Conservation (phyloP, 768 basidiomycete species). For the Leccinellum rugosiceps region DNA sequence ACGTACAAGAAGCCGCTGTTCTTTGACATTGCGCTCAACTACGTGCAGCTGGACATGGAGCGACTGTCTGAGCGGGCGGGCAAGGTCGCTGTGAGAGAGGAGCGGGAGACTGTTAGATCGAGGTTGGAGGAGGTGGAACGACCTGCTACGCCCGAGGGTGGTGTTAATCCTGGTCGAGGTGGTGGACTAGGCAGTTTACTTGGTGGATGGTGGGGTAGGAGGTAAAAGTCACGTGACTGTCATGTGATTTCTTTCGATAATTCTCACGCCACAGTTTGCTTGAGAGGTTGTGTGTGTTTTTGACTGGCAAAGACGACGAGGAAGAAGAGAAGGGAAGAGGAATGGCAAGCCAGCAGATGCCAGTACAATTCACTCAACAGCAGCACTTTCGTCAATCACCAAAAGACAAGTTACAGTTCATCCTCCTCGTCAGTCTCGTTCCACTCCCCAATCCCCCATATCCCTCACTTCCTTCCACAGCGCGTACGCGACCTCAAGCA, state of each 20-base stretch:
- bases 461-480: constrained; percentile 25
- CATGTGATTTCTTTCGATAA: constrained; percentile 15
- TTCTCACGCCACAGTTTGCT: constrained; percentile 24
- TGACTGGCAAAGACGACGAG: constrained; percentile 9
- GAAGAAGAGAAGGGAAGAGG: constrained; percentile 4
- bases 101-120: constrained; percentile 39
- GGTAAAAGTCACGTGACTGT: constrained; percentile 13
- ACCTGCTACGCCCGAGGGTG: constrained; percentile 47
- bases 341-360: constrained; percentile 25
- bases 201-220: constrained; percentile 80
- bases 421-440: constrained; percentile 9
- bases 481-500: constrained; percentile 41
- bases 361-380: constrained; percentile 24
- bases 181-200: constrained; percentile 68
- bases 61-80: constrained; percentile 69
- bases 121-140: constrained; percentile 53
- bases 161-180: constrained; percentile 35
- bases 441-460: too few species aligned
- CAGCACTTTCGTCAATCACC: constrained; percentile 7
- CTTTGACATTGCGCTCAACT: constrained; percentile 94
- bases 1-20: constrained; percentile 81
- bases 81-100: constrained; percentile 34
- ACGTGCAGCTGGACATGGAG: constrained; percentile 84
- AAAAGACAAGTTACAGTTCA: constrained; percentile 27
- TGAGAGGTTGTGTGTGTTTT: constrained; percentile 13